A percentile compares a stretch with the other conserved stretches of the same genome.
Evolutionary conservation across 73 alveolate genomes (phyloP).

Genomic region (Paramecium primaurelia): DNA sequence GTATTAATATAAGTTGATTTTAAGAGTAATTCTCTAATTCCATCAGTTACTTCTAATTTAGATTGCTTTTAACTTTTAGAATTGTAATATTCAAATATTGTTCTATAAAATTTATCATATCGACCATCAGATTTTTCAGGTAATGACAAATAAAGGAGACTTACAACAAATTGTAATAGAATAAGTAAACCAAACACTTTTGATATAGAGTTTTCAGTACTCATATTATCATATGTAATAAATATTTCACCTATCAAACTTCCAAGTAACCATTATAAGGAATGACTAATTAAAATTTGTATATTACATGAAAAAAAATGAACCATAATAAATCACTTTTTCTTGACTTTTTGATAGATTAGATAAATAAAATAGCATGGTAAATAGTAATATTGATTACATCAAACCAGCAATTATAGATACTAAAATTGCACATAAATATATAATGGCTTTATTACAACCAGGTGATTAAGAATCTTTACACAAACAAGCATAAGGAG

Average conservation of each 20-base stretch:
- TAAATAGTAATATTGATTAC: background rate
- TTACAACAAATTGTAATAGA: background rate
- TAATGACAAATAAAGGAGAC: background rate
- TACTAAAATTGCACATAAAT: background rate
- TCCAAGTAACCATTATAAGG: background rate
- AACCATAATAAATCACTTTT: slow-evolving; percentile 14
- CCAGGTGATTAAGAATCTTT: background rate
- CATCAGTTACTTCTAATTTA: background rate
- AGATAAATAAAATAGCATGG: background rate
- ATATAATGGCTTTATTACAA: background rate
- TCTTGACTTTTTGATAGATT: background rate
- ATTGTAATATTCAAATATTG: background rate
- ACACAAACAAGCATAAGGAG: background rate
- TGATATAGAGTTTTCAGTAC: background rate
- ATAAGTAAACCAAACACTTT: background rate
- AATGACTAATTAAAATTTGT: background rate
- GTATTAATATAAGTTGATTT: background rate
- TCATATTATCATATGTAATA: background rate
- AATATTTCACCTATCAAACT: background rate
- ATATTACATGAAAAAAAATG: background rate
- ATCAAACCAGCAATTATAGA: slow-evolving; percentile 1
- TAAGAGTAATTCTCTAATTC: background rate
- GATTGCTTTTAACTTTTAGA: background rate
- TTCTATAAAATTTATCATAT: background rate
- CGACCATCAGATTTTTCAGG: background rate